These are phyloP conservation scores for Crataegus laevigata DNA, from an alignment of 306 rosid species.

Conservation along the genomic window DNA sequence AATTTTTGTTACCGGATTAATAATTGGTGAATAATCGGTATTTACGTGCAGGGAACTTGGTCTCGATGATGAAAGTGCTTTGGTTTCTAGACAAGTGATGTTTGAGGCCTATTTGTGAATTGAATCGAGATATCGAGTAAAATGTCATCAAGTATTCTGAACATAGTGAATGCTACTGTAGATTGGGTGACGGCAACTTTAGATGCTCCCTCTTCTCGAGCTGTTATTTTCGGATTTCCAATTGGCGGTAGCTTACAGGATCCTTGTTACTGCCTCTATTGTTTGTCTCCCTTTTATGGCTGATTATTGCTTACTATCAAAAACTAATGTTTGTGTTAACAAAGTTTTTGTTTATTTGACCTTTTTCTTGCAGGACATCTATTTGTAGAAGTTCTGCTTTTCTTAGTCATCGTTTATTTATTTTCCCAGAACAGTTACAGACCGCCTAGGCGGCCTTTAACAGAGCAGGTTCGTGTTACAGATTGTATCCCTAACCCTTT, in stretches of 20 bases:
- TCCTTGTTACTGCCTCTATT: not conserved
- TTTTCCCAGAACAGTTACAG: conserved; percentile 96
- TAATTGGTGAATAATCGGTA: not conserved
- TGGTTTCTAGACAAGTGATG: conserved; percentile 15
- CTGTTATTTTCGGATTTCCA: conserved; percentile 79
- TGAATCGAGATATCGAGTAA: conserved; percentile 19
- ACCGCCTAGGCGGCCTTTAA: conserved; percentile 90
- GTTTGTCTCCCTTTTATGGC: not conserved
- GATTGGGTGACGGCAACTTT: conserved; percentile 56
- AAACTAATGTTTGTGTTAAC: not conserved
- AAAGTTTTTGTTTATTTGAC: not conserved
- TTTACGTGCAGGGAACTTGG: conserved; percentile 22
- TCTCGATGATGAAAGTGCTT: not conserved
- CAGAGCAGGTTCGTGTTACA: conserved; percentile 58
- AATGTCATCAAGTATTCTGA: conserved; percentile 48
- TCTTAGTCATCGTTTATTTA: conserved; percentile 73
- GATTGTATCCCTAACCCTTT: not conserved
- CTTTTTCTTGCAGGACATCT: conserved; percentile 63
- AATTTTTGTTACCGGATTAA: not conserved
- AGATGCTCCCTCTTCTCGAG: conserved; percentile 81
- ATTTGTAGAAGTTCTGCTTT: conserved; percentile 70
- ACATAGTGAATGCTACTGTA: conserved; percentile 43
- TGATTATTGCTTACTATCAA: not conserved
- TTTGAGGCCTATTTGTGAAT: conserved; percentile 21
- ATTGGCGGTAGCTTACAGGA: conserved; percentile 59